phyloP scores from a whole-genome alignment of 192 early-diverging fungal species.

The Podila clonocystis region DNA sequence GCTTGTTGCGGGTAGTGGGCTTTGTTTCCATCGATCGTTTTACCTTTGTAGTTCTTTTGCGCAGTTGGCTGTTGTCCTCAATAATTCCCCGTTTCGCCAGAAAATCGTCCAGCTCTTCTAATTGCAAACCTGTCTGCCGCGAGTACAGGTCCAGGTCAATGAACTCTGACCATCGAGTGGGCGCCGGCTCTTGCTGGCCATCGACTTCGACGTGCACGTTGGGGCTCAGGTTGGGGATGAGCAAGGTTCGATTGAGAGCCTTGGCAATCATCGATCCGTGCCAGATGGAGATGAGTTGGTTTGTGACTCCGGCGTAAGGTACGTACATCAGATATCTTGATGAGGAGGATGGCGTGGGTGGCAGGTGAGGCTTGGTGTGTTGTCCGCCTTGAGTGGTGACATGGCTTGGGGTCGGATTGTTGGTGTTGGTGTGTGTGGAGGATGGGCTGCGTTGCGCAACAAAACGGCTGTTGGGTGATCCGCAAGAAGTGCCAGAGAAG shows the following conservation, averaged over 20 bases:
- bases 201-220: constrained; percentile 34
- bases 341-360: not conserved
- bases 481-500: not conserved
- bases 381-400: not conserved
- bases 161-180: constrained; percentile 43
- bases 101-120: constrained; percentile 35
- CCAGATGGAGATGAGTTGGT: constrained; percentile 48
- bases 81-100: constrained; percentile 27
- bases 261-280: constrained; percentile 45
- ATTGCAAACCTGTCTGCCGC: constrained; percentile 6
- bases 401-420: not conserved
- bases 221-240: constrained; percentile 41
- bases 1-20: not conserved
- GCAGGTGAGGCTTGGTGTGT: not conserved
- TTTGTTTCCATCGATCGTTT: not conserved
- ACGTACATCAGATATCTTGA: constrained; percentile 40
- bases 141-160: constrained; percentile 31
- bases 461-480: not conserved
- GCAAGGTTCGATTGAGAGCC: constrained; percentile 38
- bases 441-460: not conserved
- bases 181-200: constrained; percentile 10
- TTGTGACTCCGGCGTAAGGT: constrained; percentile 44
- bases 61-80: not conserved
- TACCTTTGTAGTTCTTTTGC: too few relatives aligned
- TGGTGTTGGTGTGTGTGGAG: not conserved